Base-by-base conservation (phyloP, 1,284 basidiomycete genomes). In the Exsudoporus floridanus region DNA sequence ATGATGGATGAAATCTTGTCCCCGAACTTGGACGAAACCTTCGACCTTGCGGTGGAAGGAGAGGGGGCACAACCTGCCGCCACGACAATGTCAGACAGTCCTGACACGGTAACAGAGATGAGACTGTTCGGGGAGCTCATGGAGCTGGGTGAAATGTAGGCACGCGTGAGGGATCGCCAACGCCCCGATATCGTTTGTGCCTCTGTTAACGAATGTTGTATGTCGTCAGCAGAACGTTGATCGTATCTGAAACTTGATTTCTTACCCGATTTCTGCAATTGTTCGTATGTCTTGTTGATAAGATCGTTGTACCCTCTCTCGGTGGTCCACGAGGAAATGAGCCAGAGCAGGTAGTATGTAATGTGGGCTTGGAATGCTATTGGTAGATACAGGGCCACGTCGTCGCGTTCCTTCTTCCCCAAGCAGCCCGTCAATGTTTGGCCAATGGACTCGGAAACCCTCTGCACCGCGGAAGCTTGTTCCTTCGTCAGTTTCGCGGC, bases 161-260 rank as follows among this genome's bases (percentile, higher is more conserved):
- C 5, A 14, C 59, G 59, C 2, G 57, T 55, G 36, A 60, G 59
- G 19, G 59, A 45, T 21, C 57, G 46, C 57, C 59, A 60, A 19
- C 48, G 47, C 1, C 55, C 57, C 1, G 46, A 58, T 28, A 48
- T 46, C 10, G 41, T n/a, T 23, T 60, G 57, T 0, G 43, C 19
- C 27, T 49, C 57, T 58, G 46, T 16, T 7, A n/a, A 4, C 2
- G 36, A 52, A n/a, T n/a, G n/a, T n/a, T n/a, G n/a, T n/a, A n/a
- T n/a, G n/a, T 2, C 9, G 18, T 57, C 2, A 59, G 55, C 16
- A 0, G 19, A 28, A 8, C 4, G 2, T 42, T 2, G 7, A 21
- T 28, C 7, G 2, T 8, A 10, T 21, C 19, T 16, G 1, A 47
- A 18, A 18, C 0, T 23, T 21, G 1, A 52, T 14, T 1, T 9